Base-by-base conservation (phyloP, 495 filamentous ascomycete genomes). In the Aspergillus avenaceus region DNA sequence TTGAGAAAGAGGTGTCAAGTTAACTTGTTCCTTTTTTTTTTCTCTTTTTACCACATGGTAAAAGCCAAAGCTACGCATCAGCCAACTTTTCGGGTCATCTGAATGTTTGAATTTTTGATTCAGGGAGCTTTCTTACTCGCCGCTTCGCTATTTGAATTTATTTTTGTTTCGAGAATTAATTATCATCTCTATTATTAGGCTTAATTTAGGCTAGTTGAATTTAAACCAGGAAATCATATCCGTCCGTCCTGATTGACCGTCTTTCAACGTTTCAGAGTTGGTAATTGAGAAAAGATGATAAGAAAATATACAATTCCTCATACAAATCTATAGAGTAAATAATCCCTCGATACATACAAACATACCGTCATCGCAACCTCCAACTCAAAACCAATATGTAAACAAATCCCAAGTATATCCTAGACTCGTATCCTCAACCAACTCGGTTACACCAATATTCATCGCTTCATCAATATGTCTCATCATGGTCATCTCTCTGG, bases 211-310 rank as follows among this genome's bases (percentile, higher is more conserved):
- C 26, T 27, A n/a, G n/a, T 11, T 16, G 40, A 5, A 27, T 27
- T 26, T 12, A 23, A n/a, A 28, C 27, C 26, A 41, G 46, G 46
- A 49, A 41, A 49, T 34, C 1, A 49, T 40, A 40, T 49, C 46
- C 46, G 46, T 34, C 22, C 19, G 22, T 26, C 24, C 11, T 49
- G 46, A 49, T 49, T 49, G 32, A 40, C 32, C 32, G 13, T 18
- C 32, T 11, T 21, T 13, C 7, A 34, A 0, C 12, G 18, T 19
- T 22, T 19, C 21, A 5, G 40, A 9, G 16, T n/a, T 42, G 11
- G 7, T 23, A 4, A 21, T 41, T 8, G 3, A 23, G 23, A 18
- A 23, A 6, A 13, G n/a, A 26, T n/a, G 2, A 16, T 22, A 23
- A 16, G 24, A 36, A 14, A 36, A 36, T 6, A 16, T 36, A 13